These are phyloP conservation scores for Curvularia lunata DNA, from an alignment of 2,329 filamentous ascomycete species.

Conservation along the genomic window DNA sequence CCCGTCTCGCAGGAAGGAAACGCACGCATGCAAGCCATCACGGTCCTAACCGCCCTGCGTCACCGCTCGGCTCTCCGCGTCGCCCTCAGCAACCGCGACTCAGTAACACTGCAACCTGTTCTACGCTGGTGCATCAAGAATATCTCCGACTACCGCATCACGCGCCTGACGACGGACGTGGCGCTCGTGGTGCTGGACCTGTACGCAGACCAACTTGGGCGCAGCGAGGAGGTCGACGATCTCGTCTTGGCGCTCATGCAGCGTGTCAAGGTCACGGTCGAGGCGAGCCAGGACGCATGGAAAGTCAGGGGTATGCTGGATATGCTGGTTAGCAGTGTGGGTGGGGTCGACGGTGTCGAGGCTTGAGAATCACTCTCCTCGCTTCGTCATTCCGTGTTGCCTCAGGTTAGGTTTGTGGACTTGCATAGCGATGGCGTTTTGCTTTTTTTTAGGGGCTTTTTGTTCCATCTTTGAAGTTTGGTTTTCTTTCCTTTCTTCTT, in stretches of 20 bases:
- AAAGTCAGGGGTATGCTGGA: constrained; percentile 89
- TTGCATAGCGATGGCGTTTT: constrained; percentile 51
- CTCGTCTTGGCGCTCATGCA: constrained; percentile 72
- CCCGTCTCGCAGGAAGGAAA: constrained; percentile 30
- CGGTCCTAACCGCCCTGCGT: constrained; percentile 66
- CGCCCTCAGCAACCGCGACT: constrained; percentile 80
- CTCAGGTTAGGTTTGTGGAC: constrained; percentile 8
- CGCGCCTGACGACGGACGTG: constrained; percentile 81
- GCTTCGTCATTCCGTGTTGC: not conserved
- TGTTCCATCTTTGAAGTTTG: constrained; percentile 16
- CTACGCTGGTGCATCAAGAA: constrained; percentile 82
- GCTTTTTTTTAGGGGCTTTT: constrained; percentile 8
- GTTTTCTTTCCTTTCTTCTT: constrained; percentile 15
- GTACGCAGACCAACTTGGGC: constrained; percentile 80
- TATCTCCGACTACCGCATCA: constrained; percentile 82
- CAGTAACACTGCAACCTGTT: constrained; percentile 79
- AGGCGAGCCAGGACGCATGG: constrained; percentile 81
- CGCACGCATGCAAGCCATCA: constrained; percentile 62
- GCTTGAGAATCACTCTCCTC: constrained; percentile 9
- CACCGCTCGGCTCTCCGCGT: constrained; percentile 15
- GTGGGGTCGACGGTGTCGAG: constrained; percentile 20
- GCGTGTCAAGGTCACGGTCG: constrained; percentile 76
- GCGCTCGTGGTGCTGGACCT: constrained; percentile 83
- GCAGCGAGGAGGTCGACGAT: constrained; percentile 73
- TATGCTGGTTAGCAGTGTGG: constrained; percentile 70